A percentile compares a stretch with the other conserved stretches of the same genome.
These are phyloP conservation scores for Penicillium sp. DNA, from an alignment of 2,329 filamentous ascomycete genomes.

Conservation along the genomic window DNA sequence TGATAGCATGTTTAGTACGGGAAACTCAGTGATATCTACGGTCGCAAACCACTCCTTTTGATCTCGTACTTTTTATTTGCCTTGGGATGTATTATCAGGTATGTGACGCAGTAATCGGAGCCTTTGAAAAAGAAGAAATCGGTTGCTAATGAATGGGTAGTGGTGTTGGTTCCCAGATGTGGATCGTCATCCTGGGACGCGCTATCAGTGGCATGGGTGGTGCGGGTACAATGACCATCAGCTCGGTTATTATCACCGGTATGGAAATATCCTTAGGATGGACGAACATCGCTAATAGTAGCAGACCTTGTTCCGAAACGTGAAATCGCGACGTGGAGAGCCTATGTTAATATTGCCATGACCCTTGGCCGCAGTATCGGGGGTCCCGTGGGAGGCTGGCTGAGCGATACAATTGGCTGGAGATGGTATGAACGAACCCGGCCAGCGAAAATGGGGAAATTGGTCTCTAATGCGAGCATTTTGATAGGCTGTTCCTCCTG, in stretches of 20 bases:
- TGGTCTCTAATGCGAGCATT: background rate
- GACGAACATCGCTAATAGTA: background rate
- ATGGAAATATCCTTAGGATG: background rate
- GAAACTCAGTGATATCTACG: constrained; percentile 59
- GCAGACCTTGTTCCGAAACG: constrained; percentile 49
- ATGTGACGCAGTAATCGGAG: background rate
- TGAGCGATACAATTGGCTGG: constrained; percentile 66
- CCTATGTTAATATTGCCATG: constrained; percentile 53
- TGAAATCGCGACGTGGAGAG: constrained; percentile 50
- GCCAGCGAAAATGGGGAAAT: background rate
- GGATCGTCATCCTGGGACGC: constrained; percentile 43
- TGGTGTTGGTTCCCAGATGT: constrained; percentile 39
- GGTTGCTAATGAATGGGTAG: constrained; percentile 16
- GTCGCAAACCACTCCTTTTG: constrained; percentile 53
- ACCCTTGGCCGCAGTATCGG: constrained; percentile 53
- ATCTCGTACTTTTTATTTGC: constrained; percentile 53
- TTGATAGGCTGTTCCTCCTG: constrained; percentile 29
- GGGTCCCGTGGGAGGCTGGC: constrained; percentile 58
- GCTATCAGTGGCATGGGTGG: constrained; percentile 46
- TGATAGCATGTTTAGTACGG: constrained; percentile 44
- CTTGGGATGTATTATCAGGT: constrained; percentile 45
- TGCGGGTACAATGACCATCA: constrained; percentile 46
- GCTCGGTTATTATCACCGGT: constrained; percentile 49
- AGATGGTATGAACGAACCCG: constrained; percentile 52
- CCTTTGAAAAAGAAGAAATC: background rate